Base-by-base conservation (phyloP, 2,329 filamentous ascomycete genomes). In the Aschersonia sp. region DNA sequence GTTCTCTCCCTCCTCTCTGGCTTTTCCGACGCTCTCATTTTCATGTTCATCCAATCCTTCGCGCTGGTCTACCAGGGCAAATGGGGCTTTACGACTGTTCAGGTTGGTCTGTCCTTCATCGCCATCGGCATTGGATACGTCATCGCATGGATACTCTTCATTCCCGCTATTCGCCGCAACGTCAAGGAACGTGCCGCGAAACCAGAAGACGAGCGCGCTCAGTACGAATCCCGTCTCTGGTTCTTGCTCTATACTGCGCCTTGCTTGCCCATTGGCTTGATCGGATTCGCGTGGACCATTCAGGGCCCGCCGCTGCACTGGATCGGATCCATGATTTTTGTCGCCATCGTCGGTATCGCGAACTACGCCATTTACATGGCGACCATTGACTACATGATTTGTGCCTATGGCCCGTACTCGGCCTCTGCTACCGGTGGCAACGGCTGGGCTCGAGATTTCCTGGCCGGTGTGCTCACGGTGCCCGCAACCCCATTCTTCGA, bases 291-390 rank as follows among this genome's bases (percentile, higher is more conserved):
- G 0, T 83, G 79, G 74, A 82, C 79, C 0, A 76, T 75, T 0
- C 71, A 78, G 30, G 80, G 80, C 0, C 81, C 80, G 1, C 63
- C 74, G 30, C 59, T 82, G 4, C 77, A 78, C 53, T 87, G 83
- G 83, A 77, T 84, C 29, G 79, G 72, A 0, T 78, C 79, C 2
- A 75, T 82, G 66, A 64, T 85, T 44, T 84, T 81, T 52, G 71
- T 73, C 1, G 71, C 70, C 12, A 66, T 84, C 43, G 79, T 87
- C 45, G 84, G 81, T 29, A 80, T 87, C 46, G 83, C 83, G 48
- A 87, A 87, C 56, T 84, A 83, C 40, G 68, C 75, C 35, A 84
- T 85, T 49, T 86, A 86, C 65, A 84, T 84, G 77, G 79, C 81
- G 1, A 84, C 81, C 1, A 83, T 86, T 52, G 81, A 87, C 61